Evolutionary conservation across 441 rosid genomes (phyloP).

Genomic region (Flueggea neowawraea): DNA sequence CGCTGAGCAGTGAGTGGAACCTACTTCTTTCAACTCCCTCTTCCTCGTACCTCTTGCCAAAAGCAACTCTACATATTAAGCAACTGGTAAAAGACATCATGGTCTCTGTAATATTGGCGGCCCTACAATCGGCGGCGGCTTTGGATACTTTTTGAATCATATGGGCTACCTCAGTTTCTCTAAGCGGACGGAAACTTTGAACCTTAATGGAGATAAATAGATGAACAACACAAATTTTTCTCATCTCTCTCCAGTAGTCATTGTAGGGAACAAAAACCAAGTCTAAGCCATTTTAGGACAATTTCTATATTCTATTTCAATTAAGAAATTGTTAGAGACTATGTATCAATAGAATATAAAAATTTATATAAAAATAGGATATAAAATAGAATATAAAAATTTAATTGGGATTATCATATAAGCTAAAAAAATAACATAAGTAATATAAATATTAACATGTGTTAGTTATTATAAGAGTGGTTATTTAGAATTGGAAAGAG

Average conservation of each 20-base stretch:
- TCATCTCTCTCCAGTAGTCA: constrained; percentile 32
- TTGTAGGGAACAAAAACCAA: constrained; percentile 34
- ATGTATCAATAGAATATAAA: too few relatives aligned
- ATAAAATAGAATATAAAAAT: too few relatives aligned
- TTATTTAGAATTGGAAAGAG: too few relatives aligned
- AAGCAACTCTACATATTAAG: constrained; percentile 15
- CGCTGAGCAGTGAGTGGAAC: constrained; percentile 9
- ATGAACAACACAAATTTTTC: constrained; percentile 28
- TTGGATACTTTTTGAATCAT: constrained; percentile 6
- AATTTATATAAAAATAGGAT: too few relatives aligned
- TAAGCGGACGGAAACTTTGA: constrained; percentile 25
- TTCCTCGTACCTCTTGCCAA: constrained; percentile 18
- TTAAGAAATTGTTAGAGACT: too few relatives aligned
- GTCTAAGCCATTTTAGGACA: constrained; percentile 38
- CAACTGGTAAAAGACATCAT: constrained; percentile 6
- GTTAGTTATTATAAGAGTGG: too few relatives aligned
- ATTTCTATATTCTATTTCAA: too few relatives aligned
- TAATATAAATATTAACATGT: too few relatives aligned
- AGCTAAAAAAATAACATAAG: too few relatives aligned
- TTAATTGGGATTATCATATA: too few relatives aligned
- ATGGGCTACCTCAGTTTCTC: constrained; percentile 39
- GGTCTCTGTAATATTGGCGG: constrained; percentile 18
- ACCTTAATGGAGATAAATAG: constrained; percentile 30
- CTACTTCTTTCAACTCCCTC: constrained; percentile 19
- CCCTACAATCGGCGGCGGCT: neutral